Evolutionary conservation across 2,329 filamentous ascomycete species (phyloP), one percentile per base, ranked within the genome.

Genomic region (Fusarium redolens): DNA sequence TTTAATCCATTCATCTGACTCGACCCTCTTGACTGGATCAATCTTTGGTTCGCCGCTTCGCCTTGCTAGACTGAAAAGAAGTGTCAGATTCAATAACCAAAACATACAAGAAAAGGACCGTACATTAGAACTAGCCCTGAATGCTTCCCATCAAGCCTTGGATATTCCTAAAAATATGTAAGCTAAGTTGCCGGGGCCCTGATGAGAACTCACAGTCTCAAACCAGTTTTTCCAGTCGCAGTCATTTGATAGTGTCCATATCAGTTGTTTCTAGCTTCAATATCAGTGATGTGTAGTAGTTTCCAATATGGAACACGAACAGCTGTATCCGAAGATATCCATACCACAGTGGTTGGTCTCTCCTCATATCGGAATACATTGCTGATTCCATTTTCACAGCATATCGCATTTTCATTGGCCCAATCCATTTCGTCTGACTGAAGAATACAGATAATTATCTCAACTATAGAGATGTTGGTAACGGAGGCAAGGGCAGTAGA

Each of bases 41-140:
- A 60, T 5, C 2, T 52, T 37, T 7, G 5, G 48, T 17, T 65
- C 61, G 1, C 44, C 65, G 8, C 4, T 13, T 12, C 56, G 33
- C 20, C 55, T 41, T 4, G 65, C 44, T 2, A 68, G 11, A 18
- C 65, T 68, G 7, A 30, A 4, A 6, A 17, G 14, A 8, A 6
- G n/a, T 18, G 55, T 40, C 8, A 55, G 48, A 14, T 20, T 12
- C 15, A 18, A 9, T 18, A 14, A 15, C 11, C 3, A n/a, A 2
- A 7, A 13, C 4, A 7, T 11, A 12, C 5, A 18, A 10, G 3
- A 4, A 11, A 11, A 20, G 8, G 5, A n/a, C 2, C 45, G 4
- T 62, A 69, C 66, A 69, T 56, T 7, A 69, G 35, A 18, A 67
- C 47, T 1, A 67, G 25, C 8, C 66, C 66, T 4, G 62, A 59